These are phyloP conservation scores for Diplodia corticola DNA, from an alignment of 2,329 filamentous ascomycete species.

Conservation along the genomic window DNA sequence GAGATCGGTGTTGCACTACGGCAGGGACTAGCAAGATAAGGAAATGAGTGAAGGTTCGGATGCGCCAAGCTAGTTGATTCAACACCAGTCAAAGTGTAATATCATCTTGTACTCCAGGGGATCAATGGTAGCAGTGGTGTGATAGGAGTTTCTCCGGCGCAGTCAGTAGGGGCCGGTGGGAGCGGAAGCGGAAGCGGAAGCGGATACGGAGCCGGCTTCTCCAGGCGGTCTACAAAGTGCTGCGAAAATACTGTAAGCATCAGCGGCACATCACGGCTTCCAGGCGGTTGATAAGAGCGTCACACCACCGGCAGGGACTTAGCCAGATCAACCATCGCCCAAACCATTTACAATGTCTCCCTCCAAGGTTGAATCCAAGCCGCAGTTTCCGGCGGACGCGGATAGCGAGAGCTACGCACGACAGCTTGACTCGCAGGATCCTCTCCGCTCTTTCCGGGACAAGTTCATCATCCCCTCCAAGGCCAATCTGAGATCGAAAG, in stretches of 20 bases:
- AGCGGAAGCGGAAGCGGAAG: constrained; percentile 17
- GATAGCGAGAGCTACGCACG: constrained; percentile 13
- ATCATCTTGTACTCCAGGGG: not conserved
- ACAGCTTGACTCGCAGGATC: constrained; percentile 18
- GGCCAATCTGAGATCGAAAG: constrained; percentile 7
- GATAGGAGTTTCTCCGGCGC: constrained; percentile 12
- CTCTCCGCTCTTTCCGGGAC: constrained; percentile 19
- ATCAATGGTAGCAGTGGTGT: constrained; percentile 8
- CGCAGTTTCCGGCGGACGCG: constrained; percentile 18
- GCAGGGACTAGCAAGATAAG: not conserved
- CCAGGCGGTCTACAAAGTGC: not conserved
- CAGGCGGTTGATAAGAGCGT: constrained; percentile 15
- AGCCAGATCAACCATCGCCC: not conserved
- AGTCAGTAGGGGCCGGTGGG: not conserved
- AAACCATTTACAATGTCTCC: constrained; percentile 4
- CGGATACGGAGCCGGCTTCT: constrained; percentile 6
- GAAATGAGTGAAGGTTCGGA: not conserved
- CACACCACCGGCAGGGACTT: constrained; percentile 3
- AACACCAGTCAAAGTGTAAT: constrained; percentile 11
- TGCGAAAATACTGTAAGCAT: not conserved
- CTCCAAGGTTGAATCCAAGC: constrained; percentile 15
- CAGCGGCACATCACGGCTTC: not conserved
- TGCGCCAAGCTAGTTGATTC: not conserved
- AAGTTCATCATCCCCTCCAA: constrained; percentile 23
- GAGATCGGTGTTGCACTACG: constrained; percentile 4